phyloP scores from a whole-genome alignment of 164 flowering plant species.

The Amborella trichopoda region DNA sequence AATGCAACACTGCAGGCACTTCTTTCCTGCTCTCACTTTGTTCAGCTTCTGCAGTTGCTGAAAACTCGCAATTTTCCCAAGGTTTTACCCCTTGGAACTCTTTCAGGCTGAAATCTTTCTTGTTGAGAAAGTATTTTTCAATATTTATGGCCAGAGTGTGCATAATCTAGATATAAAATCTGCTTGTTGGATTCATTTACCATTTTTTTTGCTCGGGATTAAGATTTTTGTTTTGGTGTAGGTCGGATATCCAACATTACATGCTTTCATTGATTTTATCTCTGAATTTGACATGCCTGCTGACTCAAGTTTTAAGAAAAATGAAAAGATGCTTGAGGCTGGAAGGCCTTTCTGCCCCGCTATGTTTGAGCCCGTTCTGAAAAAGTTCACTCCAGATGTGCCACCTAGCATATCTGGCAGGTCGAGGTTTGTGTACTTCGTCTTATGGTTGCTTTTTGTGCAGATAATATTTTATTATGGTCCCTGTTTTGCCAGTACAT shows the following conservation, averaged over 20 bases:
- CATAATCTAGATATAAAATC: too few species aligned
- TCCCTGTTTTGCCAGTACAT: background rate
- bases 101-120: too few species aligned
- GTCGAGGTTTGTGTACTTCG: slow-evolving; percentile 92
- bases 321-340: slow-evolving; percentile 23
- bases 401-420: slow-evolving; percentile 59
- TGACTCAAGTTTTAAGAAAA: slow-evolving; percentile 32
- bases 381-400: slow-evolving; percentile 81
- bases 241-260: slow-evolving; percentile 73
- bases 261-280: slow-evolving; percentile 69
- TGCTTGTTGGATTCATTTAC: too few species aligned
- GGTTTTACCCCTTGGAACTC: too few species aligned
- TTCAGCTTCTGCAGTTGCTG: slow-evolving; percentile 61
- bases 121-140: too few species aligned
- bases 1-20: slow-evolving; percentile 95
- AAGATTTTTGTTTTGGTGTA: slow-evolving; percentile 13
- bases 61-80: slow-evolving; percentile 45
- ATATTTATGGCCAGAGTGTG: too few species aligned
- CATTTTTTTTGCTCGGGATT: slow-evolving; percentile 3
- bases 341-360: slow-evolving; percentile 72
- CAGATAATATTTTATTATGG: too few species aligned
- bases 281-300: slow-evolving; percentile 47
- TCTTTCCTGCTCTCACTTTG: slow-evolving; percentile 81
- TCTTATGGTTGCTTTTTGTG: too few species aligned
- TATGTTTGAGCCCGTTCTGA: slow-evolving; percentile 81